Percentiles rank a stretch among this genome's conserved stretches.
These are phyloP conservation scores for Nowakowskiella sp. DNA, from an alignment of 192 early-diverging fungal genomes.

Conservation along the genomic window DNA sequence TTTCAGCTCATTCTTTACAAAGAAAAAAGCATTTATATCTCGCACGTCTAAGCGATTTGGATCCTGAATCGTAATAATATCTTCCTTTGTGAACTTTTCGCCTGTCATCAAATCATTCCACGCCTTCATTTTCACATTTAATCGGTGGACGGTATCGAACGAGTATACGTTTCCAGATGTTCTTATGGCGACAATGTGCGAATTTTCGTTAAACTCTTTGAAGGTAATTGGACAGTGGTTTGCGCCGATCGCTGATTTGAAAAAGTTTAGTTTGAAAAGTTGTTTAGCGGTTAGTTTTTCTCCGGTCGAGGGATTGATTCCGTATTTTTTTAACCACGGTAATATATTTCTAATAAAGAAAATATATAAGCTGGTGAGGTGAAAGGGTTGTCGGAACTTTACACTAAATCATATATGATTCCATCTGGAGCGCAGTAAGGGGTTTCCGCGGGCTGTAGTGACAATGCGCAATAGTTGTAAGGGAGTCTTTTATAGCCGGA, in stretches of 20 bases:
- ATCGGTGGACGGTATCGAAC: slow-evolving; percentile 73
- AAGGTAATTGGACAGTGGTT: slow-evolving; percentile 88
- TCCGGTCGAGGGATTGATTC: slow-evolving; percentile 70
- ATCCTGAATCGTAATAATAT: slow-evolving; percentile 87
- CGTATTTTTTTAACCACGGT: slow-evolving; percentile 65
- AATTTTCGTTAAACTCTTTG: slow-evolving; percentile 67
- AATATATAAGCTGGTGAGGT: neutral
- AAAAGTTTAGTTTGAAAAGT: slow-evolving; percentile 70
- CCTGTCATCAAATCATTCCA: slow-evolving; percentile 86
- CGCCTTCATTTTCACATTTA: slow-evolving; percentile 76
- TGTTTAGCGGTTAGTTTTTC: slow-evolving; percentile 61
- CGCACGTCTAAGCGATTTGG: slow-evolving; percentile 64
- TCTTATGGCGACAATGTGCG: slow-evolving; percentile 78
- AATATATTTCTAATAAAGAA: slow-evolving; percentile 54
- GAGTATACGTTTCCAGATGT: slow-evolving; percentile 83
- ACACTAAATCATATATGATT: slow-evolving; percentile 76
- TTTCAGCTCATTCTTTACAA: slow-evolving; percentile 59
- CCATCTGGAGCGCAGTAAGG: slow-evolving; percentile 84
- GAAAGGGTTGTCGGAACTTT: slow-evolving; percentile 10
- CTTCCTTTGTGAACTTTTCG: slow-evolving; percentile 74
- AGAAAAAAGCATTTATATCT: slow-evolving; percentile 67
- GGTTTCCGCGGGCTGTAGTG: slow-evolving; percentile 75
- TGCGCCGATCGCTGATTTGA: slow-evolving; percentile 71
- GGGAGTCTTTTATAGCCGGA: slow-evolving; percentile 63
- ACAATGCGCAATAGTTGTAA: slow-evolving; percentile 89